Evolutionary conservation across 1,284 basidiomycete species (phyloP).

Genomic region (Athelia sp.): DNA sequence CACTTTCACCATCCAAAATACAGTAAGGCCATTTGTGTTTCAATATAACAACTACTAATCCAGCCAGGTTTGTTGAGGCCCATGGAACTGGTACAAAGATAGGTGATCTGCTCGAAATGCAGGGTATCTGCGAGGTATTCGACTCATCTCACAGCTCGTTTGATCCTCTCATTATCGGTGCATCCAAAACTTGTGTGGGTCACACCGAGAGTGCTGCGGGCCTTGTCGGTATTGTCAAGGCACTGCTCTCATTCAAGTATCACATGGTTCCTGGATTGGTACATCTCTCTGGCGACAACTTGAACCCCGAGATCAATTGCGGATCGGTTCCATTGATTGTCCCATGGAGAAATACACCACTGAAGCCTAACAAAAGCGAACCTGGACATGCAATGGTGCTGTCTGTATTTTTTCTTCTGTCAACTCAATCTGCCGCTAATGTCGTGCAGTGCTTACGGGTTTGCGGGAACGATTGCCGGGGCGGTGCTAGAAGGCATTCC

Average conservation of each 20-base stretch:
- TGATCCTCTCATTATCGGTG: conserved; percentile 26
- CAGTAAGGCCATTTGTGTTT: conserved; percentile 21
- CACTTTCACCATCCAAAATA: conserved; percentile 23
- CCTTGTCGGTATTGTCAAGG: conserved; percentile 26
- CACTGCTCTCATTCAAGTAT: conserved; percentile 21
- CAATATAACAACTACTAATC: background rate
- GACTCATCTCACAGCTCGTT: conserved; percentile 21
- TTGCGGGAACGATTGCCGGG: conserved; percentile 30
- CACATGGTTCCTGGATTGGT: conserved; percentile 25
- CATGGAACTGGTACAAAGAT: conserved; percentile 33
- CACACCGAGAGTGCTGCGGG: conserved; percentile 29
- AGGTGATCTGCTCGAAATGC: conserved; percentile 30
- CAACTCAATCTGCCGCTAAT: too few relatives aligned
- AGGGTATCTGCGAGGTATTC: conserved; percentile 31
- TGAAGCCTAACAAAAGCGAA: too few relatives aligned
- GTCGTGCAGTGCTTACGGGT: conserved; percentile 27
- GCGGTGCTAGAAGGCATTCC: conserved; percentile 25
- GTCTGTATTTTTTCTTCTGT: too few relatives aligned
- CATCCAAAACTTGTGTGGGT: conserved; percentile 28
- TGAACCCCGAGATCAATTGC: conserved; percentile 29
- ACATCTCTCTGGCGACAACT: conserved; percentile 22
- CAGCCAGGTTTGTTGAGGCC: conserved; percentile 28
- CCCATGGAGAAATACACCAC: conserved; percentile 7
- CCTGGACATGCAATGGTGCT: too few relatives aligned
- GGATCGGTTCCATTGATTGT: conserved; percentile 25